Evolutionary conservation across 345 rosid species (phyloP).

Genomic region (Gossypium sturtianum): DNA sequence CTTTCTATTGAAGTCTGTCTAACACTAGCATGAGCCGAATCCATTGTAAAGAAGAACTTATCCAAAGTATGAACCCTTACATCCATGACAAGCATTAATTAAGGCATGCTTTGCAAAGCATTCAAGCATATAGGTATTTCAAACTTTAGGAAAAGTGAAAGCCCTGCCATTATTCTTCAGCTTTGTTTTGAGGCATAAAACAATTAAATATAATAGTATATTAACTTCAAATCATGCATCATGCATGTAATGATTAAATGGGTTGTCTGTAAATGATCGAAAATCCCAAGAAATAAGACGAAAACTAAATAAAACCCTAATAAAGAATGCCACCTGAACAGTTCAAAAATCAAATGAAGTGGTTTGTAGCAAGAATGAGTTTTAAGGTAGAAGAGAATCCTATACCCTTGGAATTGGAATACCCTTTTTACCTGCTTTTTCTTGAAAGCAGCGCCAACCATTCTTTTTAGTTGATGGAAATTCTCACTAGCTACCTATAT

Average conservation of each 20-base stretch:
- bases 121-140: background rate
- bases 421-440: no score
- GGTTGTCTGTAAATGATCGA: background rate
- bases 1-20: background rate
- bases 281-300: background rate
- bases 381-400: no score
- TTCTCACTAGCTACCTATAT: no score
- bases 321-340: background rate
- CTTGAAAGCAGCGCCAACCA: no score
- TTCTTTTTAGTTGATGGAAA: no score
- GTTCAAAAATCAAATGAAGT: background rate
- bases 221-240: background rate
- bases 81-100: background rate
- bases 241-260: background rate
- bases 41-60: slow-evolving; percentile 1
- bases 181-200: background rate
- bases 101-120: background rate
- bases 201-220: background rate
- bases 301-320: background rate
- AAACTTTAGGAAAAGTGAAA: slow-evolving; percentile 1
- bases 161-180: slow-evolving; percentile 2
- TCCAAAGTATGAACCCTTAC: background rate
- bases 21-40: background rate
- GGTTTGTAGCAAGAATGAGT: no score
- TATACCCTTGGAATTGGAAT: no score